Evolutionary conservation across 257 asterid species (phyloP).

Genomic region (Phtheirospermum japonicum): DNA sequence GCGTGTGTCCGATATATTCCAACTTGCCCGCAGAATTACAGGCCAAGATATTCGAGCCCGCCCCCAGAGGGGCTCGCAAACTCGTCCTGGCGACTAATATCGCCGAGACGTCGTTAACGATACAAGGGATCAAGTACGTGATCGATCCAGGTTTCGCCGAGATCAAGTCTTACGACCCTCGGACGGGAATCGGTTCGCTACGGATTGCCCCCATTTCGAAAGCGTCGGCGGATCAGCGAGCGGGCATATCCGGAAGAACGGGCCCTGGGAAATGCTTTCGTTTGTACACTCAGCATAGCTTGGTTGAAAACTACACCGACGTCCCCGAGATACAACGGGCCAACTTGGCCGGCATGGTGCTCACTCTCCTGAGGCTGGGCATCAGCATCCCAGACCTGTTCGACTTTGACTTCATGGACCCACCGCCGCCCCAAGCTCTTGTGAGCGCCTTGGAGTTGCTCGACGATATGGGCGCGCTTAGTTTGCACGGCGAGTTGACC

Average conservation of each 20-base stretch:
- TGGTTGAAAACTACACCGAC: constrained; percentile 65
- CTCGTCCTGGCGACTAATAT: too few relatives aligned
- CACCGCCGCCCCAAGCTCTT: constrained; percentile 90
- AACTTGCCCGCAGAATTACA: too few relatives aligned
- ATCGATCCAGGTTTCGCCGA: constrained; percentile 91
- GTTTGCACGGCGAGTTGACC: constrained; percentile 74
- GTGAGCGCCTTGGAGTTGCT: constrained; percentile 82
- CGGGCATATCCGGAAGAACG: constrained; percentile 93
- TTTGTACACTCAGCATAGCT: constrained; percentile 69
- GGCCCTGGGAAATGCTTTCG: constrained; percentile 94
- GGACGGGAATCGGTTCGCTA: constrained; percentile 82
- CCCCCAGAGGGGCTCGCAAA: too few relatives aligned
- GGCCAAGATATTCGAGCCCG: too few relatives aligned
- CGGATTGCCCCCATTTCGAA: constrained; percentile 74
- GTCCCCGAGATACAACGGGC: constrained; percentile 92
- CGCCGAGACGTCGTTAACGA: constrained; percentile 91
- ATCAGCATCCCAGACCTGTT: constrained; percentile 74
- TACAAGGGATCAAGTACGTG: constrained; percentile 87
- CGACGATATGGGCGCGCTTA: constrained; percentile 81
- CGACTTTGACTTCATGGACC: constrained; percentile 93
- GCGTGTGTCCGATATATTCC: too few relatives aligned
- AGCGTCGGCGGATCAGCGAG: constrained; percentile 94
- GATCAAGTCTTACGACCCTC: constrained; percentile 83
- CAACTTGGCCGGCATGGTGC: constrained; percentile 81
- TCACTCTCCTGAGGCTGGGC: constrained; percentile 86